Evolutionary conservation across 768 basidiomycete genomes (phyloP).

Genomic region (Termitomyces sp.): DNA sequence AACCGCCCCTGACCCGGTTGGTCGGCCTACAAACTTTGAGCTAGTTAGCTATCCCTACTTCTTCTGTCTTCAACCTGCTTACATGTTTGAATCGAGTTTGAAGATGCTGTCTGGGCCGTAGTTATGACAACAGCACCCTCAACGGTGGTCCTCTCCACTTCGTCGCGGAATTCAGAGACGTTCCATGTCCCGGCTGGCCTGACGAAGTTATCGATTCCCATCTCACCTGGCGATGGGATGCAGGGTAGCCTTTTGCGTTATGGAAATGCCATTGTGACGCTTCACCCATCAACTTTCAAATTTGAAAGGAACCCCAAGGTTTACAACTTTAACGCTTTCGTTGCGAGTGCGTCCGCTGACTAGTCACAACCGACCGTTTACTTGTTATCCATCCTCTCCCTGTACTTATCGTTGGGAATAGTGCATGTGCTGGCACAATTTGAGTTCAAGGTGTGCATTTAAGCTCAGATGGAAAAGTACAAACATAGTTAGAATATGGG

Average conservation of each 20-base stretch:
- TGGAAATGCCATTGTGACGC: conserved; percentile 39
- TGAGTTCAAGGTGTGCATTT: neutral
- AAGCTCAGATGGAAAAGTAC: conserved; percentile 1
- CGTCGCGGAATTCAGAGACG: conserved; percentile 35
- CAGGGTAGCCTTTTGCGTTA: conserved; percentile 42
- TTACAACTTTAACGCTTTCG: conserved; percentile 75
- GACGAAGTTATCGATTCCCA: conserved; percentile 56
- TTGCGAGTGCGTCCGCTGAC: conserved; percentile 32
- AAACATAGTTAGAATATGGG: conserved; percentile 65
- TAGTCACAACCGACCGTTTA: conserved; percentile 3
- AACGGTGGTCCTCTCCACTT: conserved; percentile 50
- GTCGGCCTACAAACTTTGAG: conserved; percentile 51
- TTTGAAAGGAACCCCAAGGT: conserved; percentile 48
- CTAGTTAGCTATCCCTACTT: conserved; percentile 37
- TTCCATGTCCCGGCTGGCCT: conserved; percentile 52
- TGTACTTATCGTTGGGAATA: neutral
- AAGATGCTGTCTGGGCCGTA: conserved; percentile 68
- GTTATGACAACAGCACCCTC: conserved; percentile 54
- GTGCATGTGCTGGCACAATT: neutral
- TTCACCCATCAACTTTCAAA: conserved; percentile 44
- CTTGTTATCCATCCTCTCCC: neutral
- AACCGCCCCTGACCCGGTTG: conserved; percentile 47
- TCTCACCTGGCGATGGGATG: conserved; percentile 48
- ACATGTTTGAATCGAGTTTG: conserved; percentile 31
- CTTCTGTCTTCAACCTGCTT: neutral